Conservation (phyloP, 2,329 filamentous ascomycete genomes). For the Capronia americana region DNA sequence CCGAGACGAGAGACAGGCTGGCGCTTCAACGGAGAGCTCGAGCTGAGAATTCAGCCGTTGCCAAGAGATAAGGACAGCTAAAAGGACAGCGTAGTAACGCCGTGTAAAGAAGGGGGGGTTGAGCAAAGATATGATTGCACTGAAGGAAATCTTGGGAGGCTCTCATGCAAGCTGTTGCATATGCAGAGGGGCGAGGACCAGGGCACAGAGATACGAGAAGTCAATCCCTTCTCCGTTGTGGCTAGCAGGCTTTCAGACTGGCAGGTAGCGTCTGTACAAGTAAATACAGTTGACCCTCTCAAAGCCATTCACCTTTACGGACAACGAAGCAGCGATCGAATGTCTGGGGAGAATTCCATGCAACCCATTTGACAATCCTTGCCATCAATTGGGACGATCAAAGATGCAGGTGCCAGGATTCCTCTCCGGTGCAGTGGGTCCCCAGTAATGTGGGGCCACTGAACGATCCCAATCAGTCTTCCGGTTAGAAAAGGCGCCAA, state of each 20-base stretch:
- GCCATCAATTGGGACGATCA: conserved; percentile 10
- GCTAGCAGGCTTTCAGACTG: background rate
- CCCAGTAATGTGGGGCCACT: background rate
- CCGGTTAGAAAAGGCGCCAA: conserved; percentile 13
- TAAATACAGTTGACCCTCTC: conserved; percentile 7
- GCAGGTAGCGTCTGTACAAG: background rate
- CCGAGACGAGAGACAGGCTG: background rate
- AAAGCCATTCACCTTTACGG: conserved; percentile 11
- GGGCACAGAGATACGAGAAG: conserved; percentile 1
- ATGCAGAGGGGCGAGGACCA: conserved; percentile 15
- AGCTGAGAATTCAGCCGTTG: conserved; percentile 3
- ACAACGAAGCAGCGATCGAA: conserved; percentile 1
- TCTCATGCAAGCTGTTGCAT: conserved; percentile 27
- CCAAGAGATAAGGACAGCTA: conserved; percentile 27
- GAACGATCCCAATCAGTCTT: conserved; percentile 6
- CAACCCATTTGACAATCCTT: conserved; percentile 19
- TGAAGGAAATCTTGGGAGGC: conserved; percentile 22
- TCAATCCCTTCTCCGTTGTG: background rate
- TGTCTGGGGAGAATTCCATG: conserved; percentile 12
- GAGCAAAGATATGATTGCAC: conserved; percentile 23
- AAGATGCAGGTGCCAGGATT: conserved; percentile 19
- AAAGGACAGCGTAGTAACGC: background rate
- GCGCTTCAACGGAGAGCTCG: background rate
- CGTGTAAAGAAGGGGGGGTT: conserved; percentile 19
- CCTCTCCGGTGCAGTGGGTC: background rate